Conservation (phyloP, 2,329 filamentous ascomycete species). For the Mollisia scopiformis region DNA sequence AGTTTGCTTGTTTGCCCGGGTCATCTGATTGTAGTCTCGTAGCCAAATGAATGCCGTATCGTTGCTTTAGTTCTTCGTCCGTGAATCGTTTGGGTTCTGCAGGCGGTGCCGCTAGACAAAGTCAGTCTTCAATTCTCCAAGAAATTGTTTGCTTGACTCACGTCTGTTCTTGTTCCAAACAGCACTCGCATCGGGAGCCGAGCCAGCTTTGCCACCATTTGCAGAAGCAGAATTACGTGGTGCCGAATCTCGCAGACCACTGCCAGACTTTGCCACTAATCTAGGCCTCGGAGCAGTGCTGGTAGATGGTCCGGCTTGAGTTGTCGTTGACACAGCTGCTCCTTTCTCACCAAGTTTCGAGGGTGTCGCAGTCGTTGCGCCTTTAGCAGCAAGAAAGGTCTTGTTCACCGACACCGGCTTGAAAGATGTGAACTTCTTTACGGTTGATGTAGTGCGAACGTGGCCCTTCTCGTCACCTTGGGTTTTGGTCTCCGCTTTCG, state of each 20-base stretch:
- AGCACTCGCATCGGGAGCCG: constrained; percentile 70
- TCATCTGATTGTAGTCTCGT: constrained; percentile 78
- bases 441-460: constrained; percentile 57
- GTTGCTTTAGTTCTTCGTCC: constrained; percentile 81
- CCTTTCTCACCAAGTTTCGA: constrained; percentile 57
- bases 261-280: constrained; percentile 75
- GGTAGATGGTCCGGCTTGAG: constrained; percentile 49
- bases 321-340: constrained; percentile 45
- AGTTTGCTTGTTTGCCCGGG: constrained; percentile 75
- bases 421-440: constrained; percentile 78
- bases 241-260: constrained; percentile 57
- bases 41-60: constrained; percentile 85
- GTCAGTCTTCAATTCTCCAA: constrained; percentile 28
- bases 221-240: constrained; percentile 43
- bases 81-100: constrained; percentile 82
- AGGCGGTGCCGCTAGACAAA: constrained; percentile 55
- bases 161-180: constrained; percentile 92
- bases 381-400: constrained; percentile 79
- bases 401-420: constrained; percentile 87
- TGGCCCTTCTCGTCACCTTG: constrained; percentile 63
- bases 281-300: constrained; percentile 65
- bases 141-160: constrained; percentile 46
- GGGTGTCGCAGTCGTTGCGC: constrained; percentile 45
- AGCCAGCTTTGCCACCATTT: constrained; percentile 61
- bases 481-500: constrained; percentile 57